Evolutionary conservation across 805 yeast genomes (phyloP).

Genomic region (Zygotorulaspora chibaensis): DNA sequence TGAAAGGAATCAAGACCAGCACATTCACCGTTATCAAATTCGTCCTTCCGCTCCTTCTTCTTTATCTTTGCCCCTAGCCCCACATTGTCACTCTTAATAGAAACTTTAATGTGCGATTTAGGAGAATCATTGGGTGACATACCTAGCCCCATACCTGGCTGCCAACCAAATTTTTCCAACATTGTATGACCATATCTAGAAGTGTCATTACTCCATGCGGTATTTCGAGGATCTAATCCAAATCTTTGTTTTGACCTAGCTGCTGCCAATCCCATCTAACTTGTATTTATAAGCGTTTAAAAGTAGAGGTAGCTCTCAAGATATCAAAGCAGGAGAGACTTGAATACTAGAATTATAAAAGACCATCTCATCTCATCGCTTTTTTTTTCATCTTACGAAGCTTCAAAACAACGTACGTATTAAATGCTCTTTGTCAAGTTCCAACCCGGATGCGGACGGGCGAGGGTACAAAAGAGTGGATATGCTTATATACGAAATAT

Average conservation of each 20-base stretch:
- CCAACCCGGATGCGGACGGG: not conserved
- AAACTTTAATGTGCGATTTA: slow-evolving; percentile 79
- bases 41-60: slow-evolving; percentile 55
- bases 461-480: not conserved
- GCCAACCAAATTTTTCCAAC: slow-evolving; percentile 82
- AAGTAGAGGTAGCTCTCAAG: not conserved
- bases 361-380: slow-evolving; percentile 18
- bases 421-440: not conserved
- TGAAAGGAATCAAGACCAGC: slow-evolving; percentile 93
- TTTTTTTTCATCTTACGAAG: not conserved
- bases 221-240: slow-evolving; percentile 90
- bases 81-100: slow-evolving; percentile 71
- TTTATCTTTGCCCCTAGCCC: slow-evolving; percentile 88
- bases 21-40: slow-evolving; percentile 74
- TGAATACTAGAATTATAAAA: not conserved
- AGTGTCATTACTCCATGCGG: slow-evolving; percentile 87
- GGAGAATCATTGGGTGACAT: slow-evolving; percentile 42
- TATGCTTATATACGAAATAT: not conserved
- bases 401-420: not conserved
- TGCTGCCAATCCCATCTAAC: slow-evolving; percentile 77
- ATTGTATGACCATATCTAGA: slow-evolving; percentile 84
- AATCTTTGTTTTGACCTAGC: slow-evolving; percentile 75
- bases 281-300: too few relatives aligned
- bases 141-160: slow-evolving; percentile 87
- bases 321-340: too few relatives aligned